phyloP scores from a whole-genome alignment of 768 basidiomycete genomes.

The Psilocybe tampanensis region DNA sequence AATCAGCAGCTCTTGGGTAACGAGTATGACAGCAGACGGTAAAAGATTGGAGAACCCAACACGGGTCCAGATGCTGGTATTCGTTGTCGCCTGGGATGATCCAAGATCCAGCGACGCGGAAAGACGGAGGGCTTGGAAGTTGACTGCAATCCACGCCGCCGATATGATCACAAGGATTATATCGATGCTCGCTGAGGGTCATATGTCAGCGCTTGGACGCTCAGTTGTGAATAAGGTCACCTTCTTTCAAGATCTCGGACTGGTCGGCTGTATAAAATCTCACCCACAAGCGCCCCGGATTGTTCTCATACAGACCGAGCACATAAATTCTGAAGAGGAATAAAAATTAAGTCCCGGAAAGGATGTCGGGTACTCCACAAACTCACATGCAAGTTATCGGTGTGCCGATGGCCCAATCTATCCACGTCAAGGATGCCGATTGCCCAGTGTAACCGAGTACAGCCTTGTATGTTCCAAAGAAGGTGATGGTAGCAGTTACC shows the following conservation, averaged over 20 bases:
- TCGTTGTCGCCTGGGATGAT: no score
- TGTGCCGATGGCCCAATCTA: neutral
- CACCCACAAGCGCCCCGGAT: neutral
- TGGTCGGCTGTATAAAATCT: neutral
- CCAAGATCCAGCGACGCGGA: neutral
- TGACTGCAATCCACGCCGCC: neutral
- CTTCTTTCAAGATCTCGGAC: neutral
- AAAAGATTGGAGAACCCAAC: no score
- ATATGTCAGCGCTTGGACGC: neutral
- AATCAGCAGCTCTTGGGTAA: no score
- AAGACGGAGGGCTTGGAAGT: no score
- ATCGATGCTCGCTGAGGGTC: neutral
- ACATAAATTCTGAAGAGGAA: neutral
- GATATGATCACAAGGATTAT: neutral
- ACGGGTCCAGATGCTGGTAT: no score
- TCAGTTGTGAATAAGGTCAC: neutral
- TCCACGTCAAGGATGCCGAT: neutral
- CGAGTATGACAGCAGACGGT: no score
- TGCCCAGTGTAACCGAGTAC: neutral
- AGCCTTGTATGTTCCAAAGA: neutral
- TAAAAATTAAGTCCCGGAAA: neutral
- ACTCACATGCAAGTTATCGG: neutral
- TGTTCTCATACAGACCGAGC: slow-evolving; percentile 2
- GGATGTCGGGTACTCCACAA: no score
- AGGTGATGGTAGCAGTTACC: neutral